Conservation (phyloP, 768 basidiomycete species). For the Tricholoma flavovirens region DNA sequence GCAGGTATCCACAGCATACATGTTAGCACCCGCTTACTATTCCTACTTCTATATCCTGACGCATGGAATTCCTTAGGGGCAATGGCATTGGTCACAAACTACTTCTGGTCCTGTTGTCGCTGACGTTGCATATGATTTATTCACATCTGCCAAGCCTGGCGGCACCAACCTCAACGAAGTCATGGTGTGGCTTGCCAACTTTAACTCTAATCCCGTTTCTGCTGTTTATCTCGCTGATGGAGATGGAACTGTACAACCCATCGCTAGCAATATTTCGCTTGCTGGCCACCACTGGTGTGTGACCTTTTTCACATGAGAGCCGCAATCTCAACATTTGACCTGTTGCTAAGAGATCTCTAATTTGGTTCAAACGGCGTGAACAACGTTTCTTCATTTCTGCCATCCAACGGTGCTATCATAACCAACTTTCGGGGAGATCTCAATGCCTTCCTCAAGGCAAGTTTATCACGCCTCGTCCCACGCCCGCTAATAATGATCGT, state of each 20-base stretch:
- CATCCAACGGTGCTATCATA: slow-evolving; percentile 28
- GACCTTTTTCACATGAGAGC: neutral
- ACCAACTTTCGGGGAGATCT: slow-evolving; percentile 50
- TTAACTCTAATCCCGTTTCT: slow-evolving; percentile 55
- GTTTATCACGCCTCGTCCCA: neutral
- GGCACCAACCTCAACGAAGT: slow-evolving; percentile 46
- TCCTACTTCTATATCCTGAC: neutral
- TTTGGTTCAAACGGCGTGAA: slow-evolving; percentile 49
- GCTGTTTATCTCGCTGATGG: slow-evolving; percentile 40
- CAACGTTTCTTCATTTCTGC: slow-evolving; percentile 46
- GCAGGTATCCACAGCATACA: slow-evolving; percentile 49
- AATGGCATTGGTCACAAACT: slow-evolving; percentile 52
- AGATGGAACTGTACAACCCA: slow-evolving; percentile 40
- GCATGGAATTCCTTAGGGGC: slow-evolving; percentile 27
- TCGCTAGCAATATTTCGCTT: slow-evolving; percentile 38
- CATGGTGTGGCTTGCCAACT: slow-evolving; percentile 65
- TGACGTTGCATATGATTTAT: slow-evolving; percentile 59
- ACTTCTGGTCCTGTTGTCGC: slow-evolving; percentile 38
- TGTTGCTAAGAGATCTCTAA: slow-evolving; percentile 45
- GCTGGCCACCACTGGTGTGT: slow-evolving; percentile 47
- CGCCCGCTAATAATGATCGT: neutral
- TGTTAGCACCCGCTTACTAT: slow-evolving; percentile 28
- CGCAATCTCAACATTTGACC: neutral
- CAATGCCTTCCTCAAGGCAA: slow-evolving; percentile 45
- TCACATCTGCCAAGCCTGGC: slow-evolving; percentile 47